Evolutionary conservation across 1,284 basidiomycete species (phyloP).

Genomic region (Naganishia sp.): DNA sequence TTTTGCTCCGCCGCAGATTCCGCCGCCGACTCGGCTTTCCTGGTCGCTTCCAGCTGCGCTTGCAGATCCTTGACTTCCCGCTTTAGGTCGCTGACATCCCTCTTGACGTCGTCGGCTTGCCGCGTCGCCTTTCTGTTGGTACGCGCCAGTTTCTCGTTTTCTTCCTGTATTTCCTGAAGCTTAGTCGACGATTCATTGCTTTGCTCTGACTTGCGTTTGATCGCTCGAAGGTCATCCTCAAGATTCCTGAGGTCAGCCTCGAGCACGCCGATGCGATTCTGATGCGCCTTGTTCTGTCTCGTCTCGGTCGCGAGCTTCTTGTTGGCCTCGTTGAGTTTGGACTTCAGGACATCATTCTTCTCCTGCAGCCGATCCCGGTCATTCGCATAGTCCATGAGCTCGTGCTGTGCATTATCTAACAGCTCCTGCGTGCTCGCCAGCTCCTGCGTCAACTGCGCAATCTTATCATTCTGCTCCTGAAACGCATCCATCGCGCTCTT

Average conservation of each 20-base stretch:
- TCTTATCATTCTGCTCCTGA: conserved; percentile 3
- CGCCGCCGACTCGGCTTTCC: neutral
- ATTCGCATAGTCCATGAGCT: neutral
- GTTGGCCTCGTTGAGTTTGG: conserved; percentile 1
- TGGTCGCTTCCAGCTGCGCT: conserved; percentile 1
- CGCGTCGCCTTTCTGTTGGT: neutral
- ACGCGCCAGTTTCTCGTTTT: neutral
- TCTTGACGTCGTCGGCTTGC: neutral
- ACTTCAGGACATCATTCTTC: neutral
- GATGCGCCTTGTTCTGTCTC: neutral
- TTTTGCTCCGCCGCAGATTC: neutral
- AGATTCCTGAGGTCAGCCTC: conserved; percentile 4
- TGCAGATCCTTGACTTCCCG: neutral
- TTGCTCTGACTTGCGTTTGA: neutral
- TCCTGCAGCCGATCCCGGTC: conserved; percentile 1
- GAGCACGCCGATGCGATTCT: neutral
- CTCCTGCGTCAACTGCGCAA: neutral
- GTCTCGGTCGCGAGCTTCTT: neutral
- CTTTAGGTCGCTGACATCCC: neutral
- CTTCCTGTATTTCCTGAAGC: neutral
- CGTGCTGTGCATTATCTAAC: conserved; percentile 10
- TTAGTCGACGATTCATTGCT: neutral
- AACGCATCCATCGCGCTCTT: conserved; percentile 3
- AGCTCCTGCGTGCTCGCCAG: neutral
- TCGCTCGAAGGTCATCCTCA: neutral